Percentiles rank a stretch among this genome's conserved stretches.
phyloP scores from a whole-genome alignment of 495 filamentous ascomycete genomes.

The Melanomma pulvis-pyrius region DNA sequence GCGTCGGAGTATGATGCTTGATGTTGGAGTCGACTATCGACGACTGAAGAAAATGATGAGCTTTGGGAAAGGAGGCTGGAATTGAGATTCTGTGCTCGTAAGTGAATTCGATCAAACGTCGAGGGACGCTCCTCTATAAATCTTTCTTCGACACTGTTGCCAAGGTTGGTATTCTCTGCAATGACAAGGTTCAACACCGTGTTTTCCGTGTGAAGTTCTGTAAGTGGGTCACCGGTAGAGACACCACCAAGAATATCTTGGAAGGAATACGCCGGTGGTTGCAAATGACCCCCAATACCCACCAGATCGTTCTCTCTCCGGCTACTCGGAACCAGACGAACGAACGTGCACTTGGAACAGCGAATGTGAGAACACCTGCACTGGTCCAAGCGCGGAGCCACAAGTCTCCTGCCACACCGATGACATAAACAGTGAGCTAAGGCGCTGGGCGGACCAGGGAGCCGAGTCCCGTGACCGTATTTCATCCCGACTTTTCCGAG shows the following conservation, averaged over 20 bases:
- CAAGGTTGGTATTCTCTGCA: conserved; percentile 9
- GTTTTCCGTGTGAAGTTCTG: conserved; percentile 12
- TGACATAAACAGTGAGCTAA: conserved; percentile 24
- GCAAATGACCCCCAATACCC: conserved; percentile 29
- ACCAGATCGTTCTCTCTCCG: conserved; percentile 9
- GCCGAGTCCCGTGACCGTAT: conserved; percentile 13
- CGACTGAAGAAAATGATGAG: neutral
- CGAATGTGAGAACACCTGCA: conserved; percentile 20
- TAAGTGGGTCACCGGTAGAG: conserved; percentile 18
- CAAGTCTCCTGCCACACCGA: conserved; percentile 6
- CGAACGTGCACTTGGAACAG: conserved; percentile 13
- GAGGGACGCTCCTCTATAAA: conserved; percentile 27
- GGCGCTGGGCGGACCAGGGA: neutral
- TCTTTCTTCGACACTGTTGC: conserved; percentile 14
- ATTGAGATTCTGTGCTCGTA: neutral
- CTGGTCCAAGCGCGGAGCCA: conserved; percentile 1
- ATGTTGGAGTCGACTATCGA: conserved; percentile 1
- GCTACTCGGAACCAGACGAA: neutral
- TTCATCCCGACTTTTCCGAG: conserved; percentile 27
- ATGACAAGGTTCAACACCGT: conserved; percentile 24
- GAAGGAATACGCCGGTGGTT: conserved; percentile 21
- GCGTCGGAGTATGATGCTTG: neutral
- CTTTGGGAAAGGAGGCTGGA: neutral
- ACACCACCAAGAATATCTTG: conserved; percentile 1
- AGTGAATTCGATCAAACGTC: conserved; percentile 28